Conservation (phyloP, 129 eudicot genomes). For the Cynara cardunculus region DNA sequence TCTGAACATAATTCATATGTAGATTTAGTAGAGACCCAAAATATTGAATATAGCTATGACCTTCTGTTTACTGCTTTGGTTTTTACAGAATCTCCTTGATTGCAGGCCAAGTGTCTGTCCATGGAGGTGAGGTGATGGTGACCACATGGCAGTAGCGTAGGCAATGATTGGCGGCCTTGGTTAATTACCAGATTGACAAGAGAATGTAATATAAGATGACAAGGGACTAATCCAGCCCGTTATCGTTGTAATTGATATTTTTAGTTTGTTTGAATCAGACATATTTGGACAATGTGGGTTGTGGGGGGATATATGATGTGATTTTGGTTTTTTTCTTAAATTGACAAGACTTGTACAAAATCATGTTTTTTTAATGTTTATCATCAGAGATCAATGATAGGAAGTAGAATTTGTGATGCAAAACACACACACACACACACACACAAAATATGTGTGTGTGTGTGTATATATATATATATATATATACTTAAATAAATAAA, state of each 20-base stretch:
- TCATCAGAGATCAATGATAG: not conserved
- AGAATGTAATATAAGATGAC: not conserved
- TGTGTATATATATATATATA: too few relatives aligned
- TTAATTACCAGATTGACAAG: not conserved
- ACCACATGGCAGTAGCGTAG: not conserved
- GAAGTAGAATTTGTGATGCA: too few relatives aligned
- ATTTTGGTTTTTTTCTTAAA: too few relatives aligned
- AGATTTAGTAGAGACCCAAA: too few relatives aligned
- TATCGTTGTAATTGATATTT: not conserved
- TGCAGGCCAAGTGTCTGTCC: not conserved
- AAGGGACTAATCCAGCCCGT: not conserved
- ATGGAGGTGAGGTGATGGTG: not conserved
- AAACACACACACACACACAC: too few relatives aligned
- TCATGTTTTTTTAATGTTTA: not conserved
- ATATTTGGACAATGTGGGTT: not conserved
- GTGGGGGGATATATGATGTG: not conserved
- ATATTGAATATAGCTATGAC: not conserved
- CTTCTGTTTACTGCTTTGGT: not conserved
- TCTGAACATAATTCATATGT: too few relatives aligned
- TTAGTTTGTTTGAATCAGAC: not conserved
- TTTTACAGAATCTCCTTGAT: not conserved
- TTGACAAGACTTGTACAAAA: not conserved
- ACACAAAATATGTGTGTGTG: too few relatives aligned
- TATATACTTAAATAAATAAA: too few relatives aligned
- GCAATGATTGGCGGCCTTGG: too few relatives aligned